These are phyloP conservation scores for Calonectria hongkongensis DNA, from an alignment of 2,329 filamentous ascomycete species.

Conservation along the genomic window DNA sequence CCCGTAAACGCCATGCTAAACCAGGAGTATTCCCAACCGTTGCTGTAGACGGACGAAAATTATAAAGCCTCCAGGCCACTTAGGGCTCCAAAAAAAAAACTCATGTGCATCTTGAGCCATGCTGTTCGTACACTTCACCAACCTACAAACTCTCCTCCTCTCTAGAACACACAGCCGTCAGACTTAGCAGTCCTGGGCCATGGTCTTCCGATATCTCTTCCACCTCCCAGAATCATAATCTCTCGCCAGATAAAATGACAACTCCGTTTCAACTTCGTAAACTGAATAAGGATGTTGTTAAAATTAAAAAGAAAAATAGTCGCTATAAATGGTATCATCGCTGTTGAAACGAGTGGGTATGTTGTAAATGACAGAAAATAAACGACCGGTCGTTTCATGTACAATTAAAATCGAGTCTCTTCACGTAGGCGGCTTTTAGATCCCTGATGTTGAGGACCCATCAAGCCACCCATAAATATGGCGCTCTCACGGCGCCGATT, in stretches of 20 bases:
- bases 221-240: slow-evolving; percentile 16
- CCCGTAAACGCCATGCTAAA: slow-evolving; percentile 45
- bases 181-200: background rate
- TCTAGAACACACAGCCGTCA: background rate
- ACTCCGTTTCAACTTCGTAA: slow-evolving; percentile 13
- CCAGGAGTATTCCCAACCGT: slow-evolving; percentile 33
- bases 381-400: slow-evolving; percentile 47
- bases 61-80: slow-evolving; percentile 26
- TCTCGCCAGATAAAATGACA: slow-evolving; percentile 11
- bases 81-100: slow-evolving; percentile 23
- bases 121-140: slow-evolving; percentile 38
- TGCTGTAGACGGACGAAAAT: slow-evolving; percentile 27
- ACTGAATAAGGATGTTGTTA: slow-evolving; percentile 33
- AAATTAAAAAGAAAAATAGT: slow-evolving; percentile 50
- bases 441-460: slow-evolving; percentile 68
- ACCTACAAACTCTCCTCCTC: background rate
- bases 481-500: slow-evolving; percentile 76
- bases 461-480: slow-evolving; percentile 72
- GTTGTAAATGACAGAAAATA: slow-evolving; percentile 54
- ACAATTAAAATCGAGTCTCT: slow-evolving; percentile 68
- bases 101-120: slow-evolving; percentile 34
- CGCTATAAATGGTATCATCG: slow-evolving; percentile 56
- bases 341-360: slow-evolving; percentile 59
- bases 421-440: slow-evolving; percentile 74
- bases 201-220: background rate